phyloP scores from a whole-genome alignment of 1,139 yeast genomes.

The Lodderomyces beijingensis region DNA sequence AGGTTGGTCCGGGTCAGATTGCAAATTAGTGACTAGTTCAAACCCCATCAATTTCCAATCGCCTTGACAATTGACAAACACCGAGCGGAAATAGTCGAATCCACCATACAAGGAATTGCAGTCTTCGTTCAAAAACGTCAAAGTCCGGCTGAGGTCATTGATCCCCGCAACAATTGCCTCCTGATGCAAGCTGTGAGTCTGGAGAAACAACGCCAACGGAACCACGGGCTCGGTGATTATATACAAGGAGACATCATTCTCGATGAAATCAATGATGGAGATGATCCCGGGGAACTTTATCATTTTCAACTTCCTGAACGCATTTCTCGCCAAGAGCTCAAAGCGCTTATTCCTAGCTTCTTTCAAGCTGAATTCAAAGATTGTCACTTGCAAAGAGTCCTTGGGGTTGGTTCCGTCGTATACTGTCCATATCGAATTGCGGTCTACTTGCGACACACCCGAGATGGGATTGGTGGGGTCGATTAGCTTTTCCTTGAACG shows the following conservation, averaged over 20 bases:
- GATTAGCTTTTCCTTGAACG: constrained; percentile 42
- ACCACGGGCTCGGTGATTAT: constrained; percentile 72
- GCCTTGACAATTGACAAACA: constrained; percentile 63
- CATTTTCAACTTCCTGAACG: constrained; percentile 59
- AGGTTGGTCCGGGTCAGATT: constrained; percentile 49
- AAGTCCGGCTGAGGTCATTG: constrained; percentile 49
- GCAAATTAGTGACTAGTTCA: constrained; percentile 58
- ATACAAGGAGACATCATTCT: constrained; percentile 56
- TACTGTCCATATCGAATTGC: constrained; percentile 44
- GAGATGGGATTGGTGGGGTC: constrained; percentile 15
- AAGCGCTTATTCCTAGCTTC: constrained; percentile 31
- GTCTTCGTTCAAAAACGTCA: constrained; percentile 59
- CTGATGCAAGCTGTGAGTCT: constrained; percentile 21
- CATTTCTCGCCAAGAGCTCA: constrained; percentile 51
- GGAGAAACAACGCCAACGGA: constrained; percentile 47
- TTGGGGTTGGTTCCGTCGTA: constrained; percentile 46
- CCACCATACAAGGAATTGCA: constrained; percentile 68
- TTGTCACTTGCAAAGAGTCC: constrained; percentile 40
- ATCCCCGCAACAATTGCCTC: constrained; percentile 55
- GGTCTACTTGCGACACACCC: constrained; percentile 6
- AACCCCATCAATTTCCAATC: constrained; percentile 88
- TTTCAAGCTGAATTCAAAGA: constrained; percentile 59
- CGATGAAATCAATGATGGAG: constrained; percentile 64
- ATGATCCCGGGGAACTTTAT: constrained; percentile 78
- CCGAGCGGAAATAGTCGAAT: constrained; percentile 45